Evolutionary conservation across 176 grass and related monocot genomes (phyloP), one percentile per base, ranked within the genome.

Genomic region (Paspalum notatum): DNA sequence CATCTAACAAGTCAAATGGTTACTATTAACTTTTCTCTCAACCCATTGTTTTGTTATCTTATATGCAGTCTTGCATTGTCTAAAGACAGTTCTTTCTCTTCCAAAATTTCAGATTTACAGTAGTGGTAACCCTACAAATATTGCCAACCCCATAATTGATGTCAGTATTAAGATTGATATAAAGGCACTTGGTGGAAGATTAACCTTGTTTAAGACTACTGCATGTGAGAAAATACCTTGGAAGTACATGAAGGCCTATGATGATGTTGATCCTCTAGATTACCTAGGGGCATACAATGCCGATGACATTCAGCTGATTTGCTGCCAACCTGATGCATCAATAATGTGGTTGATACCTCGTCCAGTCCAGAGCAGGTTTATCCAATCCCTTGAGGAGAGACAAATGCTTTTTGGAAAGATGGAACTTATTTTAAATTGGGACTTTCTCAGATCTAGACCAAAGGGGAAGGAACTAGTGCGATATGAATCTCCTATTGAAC

Each of bases 91-190:
- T 51, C 52, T 39, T 64, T 72, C 12, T 54, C 24, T 82, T 89
- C 61, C 73, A 41, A 77, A 74, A 50, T 90, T 80, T 68, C 92
- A 98, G 95, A 98, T 98, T 84, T 98, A 98, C 67, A 98, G 95
- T 83, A 98, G 95, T 39, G 95, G 95, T 49, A 98, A 98, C 73
- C 95, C 95, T 18, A 98, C 95, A 85, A 98, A 98, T 85, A 98
- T 98, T 85, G 95, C 95, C 70, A 98, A 98, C 62, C 95, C 90
- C 67, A 89, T 98, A 74, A 79, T 91, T 87, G 95, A 98, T 87
- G 95, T 94, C 64, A 98, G 81, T 82, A 76, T 98, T 83, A 89
- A 94, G 82, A 90, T 98, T 86, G 95, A 98, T 89, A 90, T 98
- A 85, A 98, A 93, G 84, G 90, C 95, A 74, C 52, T 79, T 60